A percentile compares a stretch with the other conserved stretches of the same genome.
Evolutionary conservation across 176 grass and related monocot species (phyloP).

Genomic region (Oryza officinalis): DNA sequence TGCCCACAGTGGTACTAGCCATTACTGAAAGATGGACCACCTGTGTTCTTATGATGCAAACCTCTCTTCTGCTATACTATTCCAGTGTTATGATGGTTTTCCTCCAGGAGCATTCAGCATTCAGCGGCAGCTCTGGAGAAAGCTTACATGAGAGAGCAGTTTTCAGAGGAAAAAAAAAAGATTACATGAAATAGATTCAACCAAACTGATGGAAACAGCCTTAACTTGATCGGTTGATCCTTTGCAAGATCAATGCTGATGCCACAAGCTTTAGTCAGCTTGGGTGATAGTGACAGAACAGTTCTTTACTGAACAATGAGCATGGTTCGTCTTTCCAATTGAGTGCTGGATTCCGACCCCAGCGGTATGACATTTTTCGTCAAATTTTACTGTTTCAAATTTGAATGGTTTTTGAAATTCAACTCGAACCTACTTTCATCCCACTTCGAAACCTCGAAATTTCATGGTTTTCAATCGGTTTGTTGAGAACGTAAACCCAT

Average conservation of each 20-base stretch:
- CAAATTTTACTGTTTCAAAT: too few species aligned
- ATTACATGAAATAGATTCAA: neutral
- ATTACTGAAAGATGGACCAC: slow-evolving; percentile 18
- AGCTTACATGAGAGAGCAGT: neutral
- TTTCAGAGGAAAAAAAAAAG: neutral
- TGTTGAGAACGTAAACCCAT: too few species aligned
- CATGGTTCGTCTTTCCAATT: too few species aligned
- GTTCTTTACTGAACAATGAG: neutral
- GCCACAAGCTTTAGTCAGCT: neutral
- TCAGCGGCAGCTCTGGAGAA: neutral
- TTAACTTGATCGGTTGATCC: neutral
- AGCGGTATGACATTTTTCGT: too few species aligned
- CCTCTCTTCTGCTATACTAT: neutral
- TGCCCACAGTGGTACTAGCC: neutral
- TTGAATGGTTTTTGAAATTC: too few species aligned
- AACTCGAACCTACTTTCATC: too few species aligned
- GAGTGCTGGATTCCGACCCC: too few species aligned
- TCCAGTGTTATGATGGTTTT: neutral
- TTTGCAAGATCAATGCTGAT: neutral
- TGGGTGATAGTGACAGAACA: neutral
- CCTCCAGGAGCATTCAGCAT: neutral
- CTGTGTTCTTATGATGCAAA: neutral
- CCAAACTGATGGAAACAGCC: neutral
- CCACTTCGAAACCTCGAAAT: too few species aligned
- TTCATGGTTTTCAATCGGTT: too few species aligned